Conservation (phyloP, 2,329 filamentous ascomycete genomes). For the Colletotrichum melonis region DNA sequence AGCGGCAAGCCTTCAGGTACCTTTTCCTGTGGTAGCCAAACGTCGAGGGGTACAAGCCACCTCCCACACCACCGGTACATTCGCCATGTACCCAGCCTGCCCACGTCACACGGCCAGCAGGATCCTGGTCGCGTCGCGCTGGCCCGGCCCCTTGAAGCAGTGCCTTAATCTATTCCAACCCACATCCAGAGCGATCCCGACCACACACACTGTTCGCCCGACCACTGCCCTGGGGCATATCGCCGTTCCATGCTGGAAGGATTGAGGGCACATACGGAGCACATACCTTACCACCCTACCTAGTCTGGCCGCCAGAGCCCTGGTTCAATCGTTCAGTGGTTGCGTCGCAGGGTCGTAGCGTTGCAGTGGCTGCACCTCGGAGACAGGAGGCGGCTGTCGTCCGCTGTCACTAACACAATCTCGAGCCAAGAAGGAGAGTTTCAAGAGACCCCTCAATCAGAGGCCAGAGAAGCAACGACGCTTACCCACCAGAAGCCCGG, state of each 20-base stretch:
- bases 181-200: slow-evolving; percentile 31
- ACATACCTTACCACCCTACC: too few species aligned
- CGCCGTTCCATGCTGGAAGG: slow-evolving; percentile 11
- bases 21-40: not conserved
- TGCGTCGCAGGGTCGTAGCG: slow-evolving; percentile 1
- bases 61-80: not conserved
- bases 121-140: slow-evolving; percentile 29
- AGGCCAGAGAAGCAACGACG: slow-evolving; percentile 26
- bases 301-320: not conserved
- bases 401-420: slow-evolving; percentile 21
- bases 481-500: slow-evolving; percentile 3
- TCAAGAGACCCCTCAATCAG: slow-evolving; percentile 7
- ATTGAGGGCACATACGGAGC: not conserved
- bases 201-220: slow-evolving; percentile 29
- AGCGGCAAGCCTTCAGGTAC: slow-evolving; percentile 12
- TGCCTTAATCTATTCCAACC: slow-evolving; percentile 34
- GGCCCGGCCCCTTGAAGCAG: slow-evolving; percentile 35
- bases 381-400: slow-evolving; percentile 28
- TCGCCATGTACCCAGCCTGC: not conserved
- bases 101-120: slow-evolving; percentile 26
- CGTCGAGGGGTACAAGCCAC: not conserved
- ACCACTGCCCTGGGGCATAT: slow-evolving; percentile 24
- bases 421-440: not conserved
- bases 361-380: slow-evolving; percentile 13
- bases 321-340: not conserved